Evolutionary conservation across 306 rosid species (phyloP), one percentile per base, ranked within the genome.

Genomic region (Pueraria montana): DNA sequence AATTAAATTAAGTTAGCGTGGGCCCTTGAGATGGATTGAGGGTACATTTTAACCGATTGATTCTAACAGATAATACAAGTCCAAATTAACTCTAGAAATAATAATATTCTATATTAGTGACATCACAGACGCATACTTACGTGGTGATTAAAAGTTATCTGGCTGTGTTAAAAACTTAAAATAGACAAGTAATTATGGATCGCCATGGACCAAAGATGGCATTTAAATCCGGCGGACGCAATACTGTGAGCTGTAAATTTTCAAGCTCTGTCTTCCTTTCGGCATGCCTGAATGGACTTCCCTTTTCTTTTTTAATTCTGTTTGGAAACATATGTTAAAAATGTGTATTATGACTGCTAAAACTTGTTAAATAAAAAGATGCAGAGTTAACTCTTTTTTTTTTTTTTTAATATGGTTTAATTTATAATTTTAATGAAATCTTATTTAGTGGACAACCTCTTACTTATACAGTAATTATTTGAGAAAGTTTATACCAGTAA

Each of bases 1-100:
- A 64, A 46, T 49, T 42, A 18, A 46, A 48, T 73, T 63, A 78
- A 79, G 69, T 13, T 30, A 20, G 38, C 3, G 34, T 46, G 85
- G 84, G 69, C 77, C 85, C 85, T 74, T 82, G 81, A 82, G 74
- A 75, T 79, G 36, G 89, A 79, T 48, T 84, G 77, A 83, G 59
- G 42, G 76, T 63, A 78, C 86, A 78, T 77, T 81, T 84, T 20
- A 81, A 55, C 82, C 38, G 17, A 52, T 82, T 82, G 68, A 79
- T 84, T 77, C 63, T 78, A 53, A 45, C 43, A 40, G 65, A 68
- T 59, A 75, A 80, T 79, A 74, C 27, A 74, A 74, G 34, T 55
- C 9, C 20, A 40, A 86, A 23, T 64, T 17, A 34, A 63, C 18
- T 71, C 64, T 50, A 21, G 45, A 30, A 74, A 30, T 81, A 67